Base-by-base conservation (phyloP, 495 filamentous ascomycete genomes). In the Xylaria longipes region DNA sequence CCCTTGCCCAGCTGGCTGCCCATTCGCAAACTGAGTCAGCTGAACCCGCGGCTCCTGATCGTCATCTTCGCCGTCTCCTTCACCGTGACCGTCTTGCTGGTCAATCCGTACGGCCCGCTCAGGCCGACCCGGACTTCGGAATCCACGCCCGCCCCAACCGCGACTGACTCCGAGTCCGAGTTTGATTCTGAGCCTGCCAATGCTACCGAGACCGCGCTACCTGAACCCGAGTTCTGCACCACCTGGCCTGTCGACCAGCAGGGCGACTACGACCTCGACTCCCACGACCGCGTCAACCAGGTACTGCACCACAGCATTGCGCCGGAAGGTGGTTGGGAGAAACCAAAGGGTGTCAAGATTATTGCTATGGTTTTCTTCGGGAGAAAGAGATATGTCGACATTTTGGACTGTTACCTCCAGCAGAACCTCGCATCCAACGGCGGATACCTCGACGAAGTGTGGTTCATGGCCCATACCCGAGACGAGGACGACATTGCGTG, bases 341-440 rank as follows among this genome's bases (percentile, higher is more conserved):
- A 87, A 67, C 84, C 85, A 4, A 64, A 69, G 29, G 80, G 77
- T 7, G 71, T 88, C 48, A 82, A 82, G 57, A 79, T 88, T 33
- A 78, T 87, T 48, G 87, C 81, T 45, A 73, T 88, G 58, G 84
- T 89, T 20, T 86, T 86, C 39, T 87, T 85, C 71, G 82, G 80
- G 37, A 70, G 82, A 43, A 78, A 78, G 73, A 79, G 84, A 72
- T 79, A 77, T 14, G 85, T 86, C 29, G 79, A 80, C n/a, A 83
- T 88, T 39, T 68, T 89, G 57, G 84, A 89, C 58, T 89, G 87
- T 63, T 89, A 89, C 69, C 73, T 89, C 35, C 81, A 88, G 81
- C 83, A 82, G 78, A 89, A 89, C 68, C 75, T 89, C 22, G 82
- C 78, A 35, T 76, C 80, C 20, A 87, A 89, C 64, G 82, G 83